Evolutionary conservation across 768 basidiomycete genomes (phyloP).

Genomic region (Filobasidium floriforme): DNA sequence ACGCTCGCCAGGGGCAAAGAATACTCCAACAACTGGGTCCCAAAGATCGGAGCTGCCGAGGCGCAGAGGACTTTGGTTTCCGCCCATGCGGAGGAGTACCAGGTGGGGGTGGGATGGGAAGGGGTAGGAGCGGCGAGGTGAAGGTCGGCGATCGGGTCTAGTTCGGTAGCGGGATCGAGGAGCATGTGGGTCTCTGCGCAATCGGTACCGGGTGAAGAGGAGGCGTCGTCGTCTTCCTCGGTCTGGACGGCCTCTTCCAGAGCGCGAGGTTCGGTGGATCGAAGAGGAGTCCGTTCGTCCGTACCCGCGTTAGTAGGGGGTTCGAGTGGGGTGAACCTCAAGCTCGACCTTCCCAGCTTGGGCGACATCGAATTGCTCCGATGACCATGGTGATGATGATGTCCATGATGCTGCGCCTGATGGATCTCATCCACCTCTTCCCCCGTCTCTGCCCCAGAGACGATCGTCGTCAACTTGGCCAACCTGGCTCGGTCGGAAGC

Average conservation of each 20-base stretch:
- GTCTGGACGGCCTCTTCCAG: constrained; percentile 24
- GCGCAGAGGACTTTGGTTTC: constrained; percentile 35
- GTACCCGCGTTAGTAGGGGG: background rate
- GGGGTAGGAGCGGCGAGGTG: constrained; percentile 35
- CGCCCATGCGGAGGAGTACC: constrained; percentile 28
- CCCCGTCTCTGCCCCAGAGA: constrained; percentile 10
- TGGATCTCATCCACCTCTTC: constrained; percentile 8
- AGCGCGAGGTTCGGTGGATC: background rate
- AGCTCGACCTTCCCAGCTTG: background rate
- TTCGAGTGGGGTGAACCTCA: constrained; percentile 18
- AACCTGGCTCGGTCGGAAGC: constrained; percentile 13
- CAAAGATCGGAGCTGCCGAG: constrained; percentile 34
- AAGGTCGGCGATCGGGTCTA: constrained; percentile 36
- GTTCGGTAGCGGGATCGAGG: constrained; percentile 40
- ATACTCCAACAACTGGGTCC: constrained; percentile 55
- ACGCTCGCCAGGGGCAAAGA: constrained; percentile 76
- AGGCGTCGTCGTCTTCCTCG: constrained; percentile 28
- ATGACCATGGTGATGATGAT: background rate
- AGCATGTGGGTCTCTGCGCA: constrained; percentile 29
- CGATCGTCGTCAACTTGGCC: constrained; percentile 18
- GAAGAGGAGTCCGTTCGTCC: background rate
- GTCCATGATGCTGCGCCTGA: background rate
- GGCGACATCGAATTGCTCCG: constrained; percentile 3
- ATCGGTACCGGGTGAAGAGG: constrained; percentile 24
- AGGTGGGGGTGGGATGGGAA: constrained; percentile 30